Base-by-base conservation (phyloP, 2,329 filamentous ascomycete genomes). In the Diaporthe capsici region DNA sequence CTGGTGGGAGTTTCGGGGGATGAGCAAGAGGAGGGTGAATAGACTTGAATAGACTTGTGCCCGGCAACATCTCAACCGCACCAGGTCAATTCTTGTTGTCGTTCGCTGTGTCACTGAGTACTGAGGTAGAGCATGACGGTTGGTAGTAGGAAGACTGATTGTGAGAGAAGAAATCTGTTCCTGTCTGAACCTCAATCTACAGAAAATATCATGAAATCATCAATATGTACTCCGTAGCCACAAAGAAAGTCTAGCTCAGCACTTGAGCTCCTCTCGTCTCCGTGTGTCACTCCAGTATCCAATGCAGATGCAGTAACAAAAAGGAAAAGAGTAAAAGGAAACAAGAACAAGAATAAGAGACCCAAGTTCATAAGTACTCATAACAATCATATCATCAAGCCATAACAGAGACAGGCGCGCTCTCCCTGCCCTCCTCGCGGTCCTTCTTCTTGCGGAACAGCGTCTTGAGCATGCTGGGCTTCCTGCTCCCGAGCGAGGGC, bases 371-470 rank as follows among this genome's bases (percentile, higher is more conserved):
- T 53, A 8, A 68, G 42, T 49, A 53, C 8, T 68, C 63, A 28
- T 68, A 20, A 51, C 28, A 9, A 34, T 37, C 6, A n/a, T n/a
- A 60, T 49, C 39, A 39, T 77, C 67, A 77, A 28, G 61, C 75
- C 75, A 77, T 60, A 4, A 76, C 67, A 17, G 76, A 77, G 28
- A 76, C 74, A 25, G 74, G 39, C 7, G 22, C 28, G 28, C 61
- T 67, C 37, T 73, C 60, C 60, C 71, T 44, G 81, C 81, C 49
- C 73, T 85, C 84, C 51, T 86, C 86, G 80, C 83, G 85, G 31
- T 87, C 85, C 82, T 88, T 89, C 83, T 89, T 90, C 83, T 85
- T 88, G 84, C 88, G 90, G 80, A 92, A 91, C 75, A 92, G 78
- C 3, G 86, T 83, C 84, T 91, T 91, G 77, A 92, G 86, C 89